These are phyloP conservation scores for Cynara cardunculus DNA, from an alignment of 129 eudicot species.

Conservation along the genomic window DNA sequence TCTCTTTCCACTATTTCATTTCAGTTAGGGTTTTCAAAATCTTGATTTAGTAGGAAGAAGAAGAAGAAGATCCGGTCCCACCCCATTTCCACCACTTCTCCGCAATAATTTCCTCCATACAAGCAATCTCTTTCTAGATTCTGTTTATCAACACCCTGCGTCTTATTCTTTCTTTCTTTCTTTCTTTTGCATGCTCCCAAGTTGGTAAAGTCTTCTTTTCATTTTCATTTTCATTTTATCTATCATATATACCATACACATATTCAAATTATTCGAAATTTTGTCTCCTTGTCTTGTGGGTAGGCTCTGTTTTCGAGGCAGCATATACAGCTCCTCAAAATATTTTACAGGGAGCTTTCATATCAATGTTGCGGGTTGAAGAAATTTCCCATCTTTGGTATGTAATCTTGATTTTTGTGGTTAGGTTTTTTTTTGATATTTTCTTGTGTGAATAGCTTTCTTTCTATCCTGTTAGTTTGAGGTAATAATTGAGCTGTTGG, in stretches of 20 bases:
- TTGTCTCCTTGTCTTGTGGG: slow-evolving; percentile 19
- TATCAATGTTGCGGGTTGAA: background rate
- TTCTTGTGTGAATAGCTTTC: background rate
- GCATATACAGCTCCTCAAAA: background rate
- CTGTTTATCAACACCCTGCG: background rate
- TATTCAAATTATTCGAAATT: background rate
- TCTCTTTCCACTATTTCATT: background rate
- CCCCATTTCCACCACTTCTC: slow-evolving; percentile 6
- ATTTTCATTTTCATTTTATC: background rate
- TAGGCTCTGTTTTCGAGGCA: background rate
- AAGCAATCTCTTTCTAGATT: slow-evolving; percentile 12
- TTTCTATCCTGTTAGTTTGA: background rate
- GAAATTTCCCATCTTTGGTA: slow-evolving; percentile 25
- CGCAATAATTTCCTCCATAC: background rate
- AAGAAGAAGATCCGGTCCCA: background rate
- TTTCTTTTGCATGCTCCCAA: slow-evolving; percentile 23
- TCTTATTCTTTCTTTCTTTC: background rate
- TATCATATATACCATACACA: background rate
- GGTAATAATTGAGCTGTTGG: background rate
- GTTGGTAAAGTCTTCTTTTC: slow-evolving; percentile 10
- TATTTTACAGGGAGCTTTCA: background rate
- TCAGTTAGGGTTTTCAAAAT: slow-evolving; percentile 3
- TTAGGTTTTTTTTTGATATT: background rate
- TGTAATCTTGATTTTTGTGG: background rate
- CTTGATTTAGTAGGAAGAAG: background rate